phyloP scores from a whole-genome alignment of 2,329 filamentous ascomycete species.

The Phyllosticta paracitricarpa region DNA sequence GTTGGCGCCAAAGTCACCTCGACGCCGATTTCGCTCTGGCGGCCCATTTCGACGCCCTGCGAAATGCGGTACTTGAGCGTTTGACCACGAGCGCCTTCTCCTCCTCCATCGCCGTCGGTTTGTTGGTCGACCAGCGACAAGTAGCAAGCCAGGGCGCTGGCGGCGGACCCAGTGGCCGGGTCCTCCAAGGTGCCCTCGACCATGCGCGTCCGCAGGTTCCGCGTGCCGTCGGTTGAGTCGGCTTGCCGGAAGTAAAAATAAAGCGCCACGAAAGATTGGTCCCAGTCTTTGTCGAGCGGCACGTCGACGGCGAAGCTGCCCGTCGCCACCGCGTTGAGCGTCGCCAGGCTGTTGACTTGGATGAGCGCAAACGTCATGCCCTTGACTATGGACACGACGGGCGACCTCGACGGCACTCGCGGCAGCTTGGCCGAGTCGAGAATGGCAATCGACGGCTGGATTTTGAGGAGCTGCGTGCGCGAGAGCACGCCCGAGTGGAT shows the following conservation, averaged over 20 bases:
- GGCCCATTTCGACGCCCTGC: constrained; percentile 44
- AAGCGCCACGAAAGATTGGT: constrained; percentile 41
- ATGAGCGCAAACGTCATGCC: constrained; percentile 67
- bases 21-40: constrained; percentile 39
- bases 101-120: background rate
- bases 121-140: constrained; percentile 30
- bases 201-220: constrained; percentile 50
- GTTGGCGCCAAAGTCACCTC: constrained; percentile 31
- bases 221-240: constrained; percentile 18
- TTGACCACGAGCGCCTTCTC: constrained; percentile 20
- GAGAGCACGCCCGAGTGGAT: constrained; percentile 38
- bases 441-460: constrained; percentile 27
- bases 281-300: constrained; percentile 40
- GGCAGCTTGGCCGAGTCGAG: background rate
- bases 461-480: constrained; percentile 18
- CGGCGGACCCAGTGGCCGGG: constrained; percentile 42
- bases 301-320: constrained; percentile 22
- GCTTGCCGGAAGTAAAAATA: constrained; percentile 50
- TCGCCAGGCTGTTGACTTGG: constrained; percentile 49
- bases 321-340: constrained; percentile 39
- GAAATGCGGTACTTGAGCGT: constrained; percentile 32
- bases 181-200: constrained; percentile 41
- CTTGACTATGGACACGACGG: constrained; percentile 48
- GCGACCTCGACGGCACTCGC: constrained; percentile 15
- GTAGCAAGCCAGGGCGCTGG: constrained; percentile 36